These are phyloP conservation scores for Gaillardinia entomophila DNA, from an alignment of 805 yeast genomes.

Conservation along the genomic window DNA sequence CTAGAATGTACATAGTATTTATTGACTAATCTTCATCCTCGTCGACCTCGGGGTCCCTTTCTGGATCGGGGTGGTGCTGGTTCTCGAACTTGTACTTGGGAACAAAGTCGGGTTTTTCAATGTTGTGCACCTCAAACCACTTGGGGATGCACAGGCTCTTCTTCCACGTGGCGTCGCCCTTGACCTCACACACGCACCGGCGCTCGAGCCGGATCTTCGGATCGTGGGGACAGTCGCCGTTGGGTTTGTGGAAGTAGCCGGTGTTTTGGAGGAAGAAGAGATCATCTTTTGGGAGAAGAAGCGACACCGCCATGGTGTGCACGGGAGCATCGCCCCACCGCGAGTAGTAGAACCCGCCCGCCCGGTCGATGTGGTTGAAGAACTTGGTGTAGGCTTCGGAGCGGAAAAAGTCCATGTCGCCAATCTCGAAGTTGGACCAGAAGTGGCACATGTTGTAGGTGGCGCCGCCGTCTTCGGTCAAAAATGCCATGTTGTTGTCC, in stretches of 20 bases:
- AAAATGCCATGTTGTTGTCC: constrained; percentile 11
- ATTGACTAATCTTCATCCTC: constrained; percentile 1
- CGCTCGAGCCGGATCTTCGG: constrained; percentile 15
- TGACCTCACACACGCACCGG: constrained; percentile 34
- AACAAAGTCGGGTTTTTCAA: constrained; percentile 6
- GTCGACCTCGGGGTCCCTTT: constrained; percentile 6
- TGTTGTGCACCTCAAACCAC: constrained; percentile 10
- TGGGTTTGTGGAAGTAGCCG: constrained; percentile 73
- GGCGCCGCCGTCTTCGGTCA: constrained; percentile 10
- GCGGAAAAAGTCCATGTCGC: constrained; percentile 65
- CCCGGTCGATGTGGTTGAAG: constrained; percentile 55
- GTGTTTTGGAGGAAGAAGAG: constrained; percentile 69
- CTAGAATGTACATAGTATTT: neutral
- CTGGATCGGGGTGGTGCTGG: constrained; percentile 5
- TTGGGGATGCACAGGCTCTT: neutral
- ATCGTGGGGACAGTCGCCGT: constrained; percentile 51
- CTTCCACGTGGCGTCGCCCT: constrained; percentile 23
- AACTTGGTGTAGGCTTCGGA: constrained; percentile 49
- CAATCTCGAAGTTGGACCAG: constrained; percentile 78
- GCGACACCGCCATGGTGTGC: constrained; percentile 71
- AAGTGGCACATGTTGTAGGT: constrained; percentile 72
- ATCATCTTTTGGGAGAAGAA: constrained; percentile 50
- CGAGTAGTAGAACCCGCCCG: constrained; percentile 81
- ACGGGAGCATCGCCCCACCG: constrained; percentile 95
- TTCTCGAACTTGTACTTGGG: constrained; percentile 7